A percentile compares a stretch with the other conserved stretches of the same genome.
phyloP scores from a whole-genome alignment of 2,329 filamentous ascomycete species.

The Ophiostoma novo-ulmi region DNA sequence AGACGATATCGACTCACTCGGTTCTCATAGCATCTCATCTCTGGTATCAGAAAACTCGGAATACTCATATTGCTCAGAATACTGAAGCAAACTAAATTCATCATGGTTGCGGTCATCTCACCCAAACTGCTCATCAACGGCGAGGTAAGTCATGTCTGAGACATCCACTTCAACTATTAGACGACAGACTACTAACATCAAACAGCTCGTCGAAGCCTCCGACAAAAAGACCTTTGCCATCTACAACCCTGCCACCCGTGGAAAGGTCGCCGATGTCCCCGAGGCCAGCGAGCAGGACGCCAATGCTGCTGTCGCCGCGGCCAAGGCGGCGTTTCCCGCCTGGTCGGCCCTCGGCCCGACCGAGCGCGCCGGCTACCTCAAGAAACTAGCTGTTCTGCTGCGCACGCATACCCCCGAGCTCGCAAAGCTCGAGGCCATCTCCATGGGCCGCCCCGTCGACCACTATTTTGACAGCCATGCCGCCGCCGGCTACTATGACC shows the following conservation, averaged over 20 bases:
- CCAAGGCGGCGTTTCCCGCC: constrained; percentile 41
- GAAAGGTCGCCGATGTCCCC: constrained; percentile 39
- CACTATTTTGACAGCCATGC: constrained; percentile 37
- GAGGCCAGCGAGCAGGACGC: constrained; percentile 43
- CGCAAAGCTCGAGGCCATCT: constrained; percentile 41
- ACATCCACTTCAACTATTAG: background rate
- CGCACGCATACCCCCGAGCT: constrained; percentile 40
- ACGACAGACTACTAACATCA: background rate
- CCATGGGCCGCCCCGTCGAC: constrained; percentile 42
- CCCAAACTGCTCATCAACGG: constrained; percentile 8
- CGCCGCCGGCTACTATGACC: constrained; percentile 37
- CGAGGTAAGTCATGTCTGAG: background rate
- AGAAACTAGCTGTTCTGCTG: constrained; percentile 44
- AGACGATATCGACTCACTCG: background rate
- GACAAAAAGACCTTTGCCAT: constrained; percentile 43
- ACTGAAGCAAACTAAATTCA: background rate
- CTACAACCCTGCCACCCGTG: constrained; percentile 40
- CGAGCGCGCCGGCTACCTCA: constrained; percentile 39
- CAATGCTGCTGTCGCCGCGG: constrained; percentile 41
- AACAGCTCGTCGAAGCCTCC: constrained; percentile 42
- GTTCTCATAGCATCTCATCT: background rate
- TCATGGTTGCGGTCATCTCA: background rate
- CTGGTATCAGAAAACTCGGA: background rate
- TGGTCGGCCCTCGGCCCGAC: constrained; percentile 41
- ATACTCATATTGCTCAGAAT: no score